Conservation (phyloP, 345 rosid species). For the Turritis glabra region DNA sequence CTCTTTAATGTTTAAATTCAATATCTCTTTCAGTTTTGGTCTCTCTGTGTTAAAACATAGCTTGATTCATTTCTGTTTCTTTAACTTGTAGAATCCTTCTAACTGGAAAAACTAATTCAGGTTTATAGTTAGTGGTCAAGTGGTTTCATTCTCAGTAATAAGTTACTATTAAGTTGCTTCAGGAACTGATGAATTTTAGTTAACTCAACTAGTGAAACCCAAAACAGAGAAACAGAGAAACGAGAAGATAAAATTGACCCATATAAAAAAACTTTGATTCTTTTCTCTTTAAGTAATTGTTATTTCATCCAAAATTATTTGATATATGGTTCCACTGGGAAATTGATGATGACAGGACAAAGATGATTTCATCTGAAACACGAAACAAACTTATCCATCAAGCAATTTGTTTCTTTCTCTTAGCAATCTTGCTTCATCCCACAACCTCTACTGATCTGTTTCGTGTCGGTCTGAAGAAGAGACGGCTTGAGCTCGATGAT, state of each 20-base stretch:
- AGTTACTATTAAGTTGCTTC: too few relatives aligned
- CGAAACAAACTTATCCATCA: conserved; percentile 34
- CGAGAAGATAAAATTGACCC: too few relatives aligned
- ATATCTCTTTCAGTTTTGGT: background rate
- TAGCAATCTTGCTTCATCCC: conserved; percentile 51
- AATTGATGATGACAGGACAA: background rate
- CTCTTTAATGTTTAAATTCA: background rate
- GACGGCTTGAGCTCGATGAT: conserved; percentile 44
- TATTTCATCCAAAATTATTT: background rate
- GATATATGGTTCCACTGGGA: background rate
- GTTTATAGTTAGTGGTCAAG: too few relatives aligned
- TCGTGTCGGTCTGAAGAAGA: conserved; percentile 69
- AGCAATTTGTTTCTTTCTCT: conserved; percentile 47
- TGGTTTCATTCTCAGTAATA: too few relatives aligned
- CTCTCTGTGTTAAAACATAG: background rate
- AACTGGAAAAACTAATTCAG: too few relatives aligned
- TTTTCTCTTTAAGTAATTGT: too few relatives aligned
- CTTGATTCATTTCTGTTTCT: background rate
- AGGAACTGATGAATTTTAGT: background rate
- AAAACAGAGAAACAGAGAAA: background rate
- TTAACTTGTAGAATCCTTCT: too few relatives aligned
- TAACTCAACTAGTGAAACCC: background rate
- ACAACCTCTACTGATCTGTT: conserved; percentile 50
- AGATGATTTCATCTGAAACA: conserved; percentile 38
- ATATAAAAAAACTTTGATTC: too few relatives aligned